Base-by-base conservation (phyloP, 2,329 filamentous ascomycete genomes). In the Ceratocystis cubensis region DNA sequence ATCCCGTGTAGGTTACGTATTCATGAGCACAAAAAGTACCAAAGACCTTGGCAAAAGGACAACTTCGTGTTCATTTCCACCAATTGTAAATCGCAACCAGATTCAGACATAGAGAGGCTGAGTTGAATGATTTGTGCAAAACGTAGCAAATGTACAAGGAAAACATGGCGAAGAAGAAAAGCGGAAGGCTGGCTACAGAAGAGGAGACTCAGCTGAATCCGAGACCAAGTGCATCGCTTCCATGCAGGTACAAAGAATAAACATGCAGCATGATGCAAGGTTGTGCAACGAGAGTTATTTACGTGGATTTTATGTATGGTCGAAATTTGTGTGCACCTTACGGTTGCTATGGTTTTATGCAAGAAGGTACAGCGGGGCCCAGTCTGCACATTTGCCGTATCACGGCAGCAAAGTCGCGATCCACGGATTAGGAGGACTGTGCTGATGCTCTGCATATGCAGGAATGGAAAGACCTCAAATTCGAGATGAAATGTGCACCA, bases 171-270 rank as follows among this genome's bases (percentile, higher is more conserved):
- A 17, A 33, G 17, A 37, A 20, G 25, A 33, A 33, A 59, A 59
- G 33, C 15, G 17, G n/a, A 59, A 59, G 53, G 53, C 53, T 59
- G 53, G 15, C 53, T 7, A 33, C 8, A 13, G 13, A 17, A 59
- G 17, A 17, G 28, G 17, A 17, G 53, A 17, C 28, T 59, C 53
- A 59, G 53, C 13, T 59, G 53, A 59, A 59, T 59, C 53, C 28
- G 53, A 59, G 53, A 59, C 53, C n/a, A 25, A 30, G 53, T 59
- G 28, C 53, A 59, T 59, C 53, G 28, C 53, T 59, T 59, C 25
- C 28, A 59, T 59, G 53, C 53, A 59, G 53, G 53, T 59, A 59
- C 53, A 33, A 33, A n/a, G 25, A 59, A 33, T 8, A 4, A 25
- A 7, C 33, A 33, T 57, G 13, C 48, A 53, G 20, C 45, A 20